These are phyloP conservation scores for Fraxinus greggii DNA, from an alignment of 305 asterid species.

Conservation along the genomic window DNA sequence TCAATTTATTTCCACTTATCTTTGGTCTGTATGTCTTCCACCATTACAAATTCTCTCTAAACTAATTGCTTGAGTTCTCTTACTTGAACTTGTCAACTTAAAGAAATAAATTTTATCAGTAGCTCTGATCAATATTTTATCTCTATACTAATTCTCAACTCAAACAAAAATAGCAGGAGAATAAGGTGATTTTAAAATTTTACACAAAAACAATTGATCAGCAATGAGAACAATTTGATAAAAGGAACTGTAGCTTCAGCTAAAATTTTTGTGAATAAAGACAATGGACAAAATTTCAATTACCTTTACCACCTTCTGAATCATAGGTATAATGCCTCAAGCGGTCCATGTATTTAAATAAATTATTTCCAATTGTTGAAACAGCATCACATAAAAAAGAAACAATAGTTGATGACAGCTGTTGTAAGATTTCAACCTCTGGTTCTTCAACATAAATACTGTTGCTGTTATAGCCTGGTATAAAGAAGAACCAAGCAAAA, in stretches of 20 bases:
- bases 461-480: constrained; percentile 62
- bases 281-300: not conserved
- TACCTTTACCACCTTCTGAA: not conserved
- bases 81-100: not conserved
- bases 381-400: constrained; percentile 87
- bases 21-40: not conserved
- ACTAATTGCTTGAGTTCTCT: not conserved
- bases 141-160: not conserved
- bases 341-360: constrained; percentile 65
- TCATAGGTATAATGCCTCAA: constrained; percentile 40
- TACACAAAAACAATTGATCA: not conserved
- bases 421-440: constrained; percentile 52
- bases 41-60: not conserved
- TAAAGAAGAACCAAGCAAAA: constrained; percentile 78
- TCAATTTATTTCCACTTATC: not conserved
- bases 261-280: not conserved
- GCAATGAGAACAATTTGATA: not conserved
- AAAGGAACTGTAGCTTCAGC: not conserved
- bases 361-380: constrained; percentile 68
- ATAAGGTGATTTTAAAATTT: not conserved
- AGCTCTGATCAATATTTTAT: not conserved
- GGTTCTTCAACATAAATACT: constrained; percentile 33
- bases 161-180: not conserved
- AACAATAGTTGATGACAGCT: constrained; percentile 63
- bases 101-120: not conserved